Evolutionary conservation across 2,329 filamentous ascomycete genomes (phyloP).

Genomic region (Fusarium siculi): DNA sequence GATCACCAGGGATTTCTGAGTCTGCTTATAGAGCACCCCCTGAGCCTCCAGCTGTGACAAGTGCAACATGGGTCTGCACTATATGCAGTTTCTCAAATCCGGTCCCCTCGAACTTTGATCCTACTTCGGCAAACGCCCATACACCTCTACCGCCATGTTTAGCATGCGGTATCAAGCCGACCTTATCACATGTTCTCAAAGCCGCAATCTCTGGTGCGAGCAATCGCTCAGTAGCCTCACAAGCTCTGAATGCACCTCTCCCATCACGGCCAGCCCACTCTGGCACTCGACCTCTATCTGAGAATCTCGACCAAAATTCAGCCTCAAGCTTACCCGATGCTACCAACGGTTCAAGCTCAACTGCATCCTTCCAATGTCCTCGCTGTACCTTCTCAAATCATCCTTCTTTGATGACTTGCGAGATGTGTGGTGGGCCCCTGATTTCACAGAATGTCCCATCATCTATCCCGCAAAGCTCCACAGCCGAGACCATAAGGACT

Average conservation of each 20-base stretch:
- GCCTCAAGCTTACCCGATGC: background rate
- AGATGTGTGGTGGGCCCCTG: slow-evolving; percentile 88
- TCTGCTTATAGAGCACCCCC: slow-evolving; percentile 53
- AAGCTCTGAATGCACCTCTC: slow-evolving; percentile 40
- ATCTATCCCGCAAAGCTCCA: slow-evolving; percentile 47
- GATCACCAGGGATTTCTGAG: slow-evolving; percentile 59
- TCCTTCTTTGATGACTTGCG: slow-evolving; percentile 84
- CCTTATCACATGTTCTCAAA: slow-evolving; percentile 83
- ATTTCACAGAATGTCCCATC: slow-evolving; percentile 61
- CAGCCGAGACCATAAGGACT: slow-evolving; percentile 58
- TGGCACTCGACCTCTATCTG: slow-evolving; percentile 17
- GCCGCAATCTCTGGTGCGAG: slow-evolving; percentile 82
- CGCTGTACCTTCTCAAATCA: slow-evolving; percentile 96
- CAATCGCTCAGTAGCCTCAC: slow-evolving; percentile 55
- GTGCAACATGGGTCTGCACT: slow-evolving; percentile 92
- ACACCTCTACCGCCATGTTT: slow-evolving; percentile 88
- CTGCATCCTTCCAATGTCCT: slow-evolving; percentile 72
- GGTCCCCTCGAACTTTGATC: slow-evolving; percentile 93
- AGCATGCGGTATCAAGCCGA: slow-evolving; percentile 93
- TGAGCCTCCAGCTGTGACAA: slow-evolving; percentile 60
- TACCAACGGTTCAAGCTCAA: slow-evolving; percentile 10
- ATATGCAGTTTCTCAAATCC: slow-evolving; percentile 97
- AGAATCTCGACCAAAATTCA: slow-evolving; percentile 7
- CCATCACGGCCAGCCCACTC: slow-evolving; percentile 45
- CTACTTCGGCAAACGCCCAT: slow-evolving; percentile 79